Base-by-base conservation (phyloP, 1,284 basidiomycete genomes). In the Volvariella volvacea region DNA sequence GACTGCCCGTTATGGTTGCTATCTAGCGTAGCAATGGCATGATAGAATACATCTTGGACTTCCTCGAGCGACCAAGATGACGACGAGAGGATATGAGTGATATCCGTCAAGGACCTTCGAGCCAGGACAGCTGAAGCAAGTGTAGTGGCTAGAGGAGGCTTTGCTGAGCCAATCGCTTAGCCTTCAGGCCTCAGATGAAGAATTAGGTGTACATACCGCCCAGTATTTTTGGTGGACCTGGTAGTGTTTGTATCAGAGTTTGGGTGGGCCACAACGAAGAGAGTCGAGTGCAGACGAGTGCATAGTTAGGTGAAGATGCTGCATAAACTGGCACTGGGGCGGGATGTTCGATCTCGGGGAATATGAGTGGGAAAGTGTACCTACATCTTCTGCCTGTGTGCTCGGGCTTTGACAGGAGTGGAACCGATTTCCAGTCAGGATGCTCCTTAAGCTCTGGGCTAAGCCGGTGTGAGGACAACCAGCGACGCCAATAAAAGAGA, bases 381-480 rank as follows among this genome's bases (percentile, higher is more conserved):
- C 59, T 53, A 81, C 78, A 58, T 47, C 78, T 67, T 60, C 63
- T 65, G 10, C 77, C 76, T 9, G 62, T 58, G 25, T 59, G 63
- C 22, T 66, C 64, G 2, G 61, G 49, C 15, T 71, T 60, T 6
- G 67, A 66, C 45, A 73, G 57, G 16, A 86, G 66, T 1, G 63
- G 58, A 1, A 65, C 61, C 32, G 61, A 55, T 41, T 78, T 72
- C 70, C 76, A 84, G 8, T 64, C 62, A n/a, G 64, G 65, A 47
- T 76, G 69, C 38, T 76, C 67, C 4, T 53, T 61, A 42, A 87
- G 60, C 40, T 77, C 73, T 31, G 74, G 72, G 41, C 84, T 87
- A 48, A 15, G 25, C 25, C 12, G 12, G 12, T 6, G 12, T 28
- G 6, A 41, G 8, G 34, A 42, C 20, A 20, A n/a, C 45, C 19